These are phyloP conservation scores for Fraxinus quadrangulata DNA, from an alignment of 257 asterid species.

Conservation along the genomic window DNA sequence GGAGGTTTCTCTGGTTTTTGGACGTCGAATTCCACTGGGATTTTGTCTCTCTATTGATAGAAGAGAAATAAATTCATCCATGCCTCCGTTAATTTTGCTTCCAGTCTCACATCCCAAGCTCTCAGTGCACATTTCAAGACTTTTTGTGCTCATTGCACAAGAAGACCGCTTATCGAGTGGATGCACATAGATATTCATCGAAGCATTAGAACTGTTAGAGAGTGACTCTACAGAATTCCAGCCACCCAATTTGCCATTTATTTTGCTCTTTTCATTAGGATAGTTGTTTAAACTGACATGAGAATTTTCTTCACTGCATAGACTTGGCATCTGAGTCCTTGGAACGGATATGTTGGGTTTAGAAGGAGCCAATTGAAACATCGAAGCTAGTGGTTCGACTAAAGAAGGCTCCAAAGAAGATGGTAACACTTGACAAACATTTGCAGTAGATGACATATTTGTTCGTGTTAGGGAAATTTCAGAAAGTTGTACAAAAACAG, in stretches of 20 bases:
- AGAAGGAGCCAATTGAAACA: conserved; percentile 44
- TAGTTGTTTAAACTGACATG: neutral
- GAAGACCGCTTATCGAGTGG: conserved; percentile 48
- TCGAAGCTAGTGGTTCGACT: conserved; percentile 33
- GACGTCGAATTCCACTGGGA: neutral
- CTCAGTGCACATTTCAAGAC: conserved; percentile 91
- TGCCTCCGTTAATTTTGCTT: conserved; percentile 37
- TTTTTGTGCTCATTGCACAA: conserved; percentile 43
- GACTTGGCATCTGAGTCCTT: conserved; percentile 25
- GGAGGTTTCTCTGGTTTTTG: conserved; percentile 21
- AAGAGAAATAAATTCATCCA: conserved; percentile 31
- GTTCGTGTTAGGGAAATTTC: conserved; percentile 11
- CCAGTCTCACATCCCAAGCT: conserved; percentile 81
- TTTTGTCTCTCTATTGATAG: conserved; percentile 24
- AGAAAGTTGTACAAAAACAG: conserved; percentile 28
- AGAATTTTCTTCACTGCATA: conserved; percentile 9
- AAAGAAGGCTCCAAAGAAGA: conserved; percentile 44
- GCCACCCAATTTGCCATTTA: neutral
- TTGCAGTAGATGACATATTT: conserved; percentile 43
- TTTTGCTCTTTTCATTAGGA: conserved; percentile 14
- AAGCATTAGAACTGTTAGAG: conserved; percentile 5
- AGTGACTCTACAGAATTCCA: conserved; percentile 44
- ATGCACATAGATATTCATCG: conserved; percentile 42
- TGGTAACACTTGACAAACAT: conserved; percentile 36
- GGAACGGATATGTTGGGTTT: conserved; percentile 35